These are phyloP conservation scores for Diaporthe velutina DNA, from an alignment of 2,329 filamentous ascomycete genomes.

Conservation along the genomic window DNA sequence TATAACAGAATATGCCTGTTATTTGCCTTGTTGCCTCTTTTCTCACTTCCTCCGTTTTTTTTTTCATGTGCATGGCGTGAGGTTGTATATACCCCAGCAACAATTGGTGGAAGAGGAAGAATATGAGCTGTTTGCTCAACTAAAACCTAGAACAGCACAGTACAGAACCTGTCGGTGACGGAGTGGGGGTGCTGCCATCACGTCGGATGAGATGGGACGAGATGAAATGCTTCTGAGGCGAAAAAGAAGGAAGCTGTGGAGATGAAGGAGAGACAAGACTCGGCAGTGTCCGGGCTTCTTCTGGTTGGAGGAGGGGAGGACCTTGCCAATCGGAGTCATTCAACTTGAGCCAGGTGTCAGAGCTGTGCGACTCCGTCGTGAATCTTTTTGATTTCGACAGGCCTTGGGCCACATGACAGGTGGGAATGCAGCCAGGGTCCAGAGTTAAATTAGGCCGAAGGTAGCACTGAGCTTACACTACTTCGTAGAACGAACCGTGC, in stretches of 20 bases:
- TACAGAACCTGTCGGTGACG: too few relatives aligned
- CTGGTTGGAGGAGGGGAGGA: background rate
- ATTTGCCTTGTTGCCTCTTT: background rate
- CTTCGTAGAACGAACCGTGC: background rate
- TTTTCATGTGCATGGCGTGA: background rate
- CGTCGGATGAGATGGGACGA: background rate
- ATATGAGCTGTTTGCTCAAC: background rate
- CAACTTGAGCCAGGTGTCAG: background rate
- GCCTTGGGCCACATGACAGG: too few relatives aligned
- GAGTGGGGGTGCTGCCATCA: too few relatives aligned
- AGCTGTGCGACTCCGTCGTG: background rate
- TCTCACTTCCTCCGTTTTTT: background rate
- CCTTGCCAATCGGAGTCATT: background rate
- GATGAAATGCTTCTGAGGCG: background rate
- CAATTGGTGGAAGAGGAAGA: background rate
- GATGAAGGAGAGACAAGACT: background rate
- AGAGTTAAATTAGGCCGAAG: background rate
- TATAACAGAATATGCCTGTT: background rate
- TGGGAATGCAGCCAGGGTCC: slow-evolving; percentile 14
- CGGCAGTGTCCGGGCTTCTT: background rate
- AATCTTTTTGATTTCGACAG: background rate
- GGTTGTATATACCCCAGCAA: too few relatives aligned
- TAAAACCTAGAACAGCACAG: too few relatives aligned
- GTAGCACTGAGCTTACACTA: background rate
- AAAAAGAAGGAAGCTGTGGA: background rate